Evolutionary conservation across 306 rosid species (phyloP), one percentile per base, ranked within the genome.

Genomic region (Geum urbanum): DNA sequence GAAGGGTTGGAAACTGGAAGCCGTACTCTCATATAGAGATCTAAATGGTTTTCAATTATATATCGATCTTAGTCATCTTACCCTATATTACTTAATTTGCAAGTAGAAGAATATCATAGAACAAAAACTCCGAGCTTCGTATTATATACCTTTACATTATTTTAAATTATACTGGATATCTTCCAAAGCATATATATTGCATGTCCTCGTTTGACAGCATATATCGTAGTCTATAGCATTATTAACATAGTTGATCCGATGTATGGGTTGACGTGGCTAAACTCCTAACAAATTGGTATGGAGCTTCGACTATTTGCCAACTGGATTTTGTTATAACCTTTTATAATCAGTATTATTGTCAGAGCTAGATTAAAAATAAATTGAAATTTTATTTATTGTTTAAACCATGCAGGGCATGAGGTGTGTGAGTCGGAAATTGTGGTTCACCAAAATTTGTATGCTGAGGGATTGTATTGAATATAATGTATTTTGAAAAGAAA

Each of bases 251-350:
- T 54, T 40, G n/a, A n/a, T n/a, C n/a, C n/a, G 73, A 24, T 53
- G 73, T 19, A 35, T n/a, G 16, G 41, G 57, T 40, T 0, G 60
- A 67, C 2, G 62, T 55, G 73, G 35, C 73, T 32, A 32, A 32
- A 32, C 37, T 32, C 37, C 72, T 45, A 40, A 35, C 19, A 59
- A 59, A 13, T 32, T 24, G 62, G 14, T 50, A n/a, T 18, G 8
- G 47, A 51, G 37, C 55, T 69, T 32, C 52, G 19, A 54, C 64
- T 54, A 55, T 70, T 70, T 70, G 64, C 44, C 64, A 43, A 70
- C 53, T 70, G 16, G 73, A 39, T 11, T 52, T 10, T 35, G 18
- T 67, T 67, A 16, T 49, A 67, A 15, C 8, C 20, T 8, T 16
- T 39, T 52, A 39, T 15, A 13, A 18, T 12, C 44, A 51, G 16